Base-by-base conservation (phyloP, 2,329 filamentous ascomycete species). In the Amesomyces nigricolor region DNA sequence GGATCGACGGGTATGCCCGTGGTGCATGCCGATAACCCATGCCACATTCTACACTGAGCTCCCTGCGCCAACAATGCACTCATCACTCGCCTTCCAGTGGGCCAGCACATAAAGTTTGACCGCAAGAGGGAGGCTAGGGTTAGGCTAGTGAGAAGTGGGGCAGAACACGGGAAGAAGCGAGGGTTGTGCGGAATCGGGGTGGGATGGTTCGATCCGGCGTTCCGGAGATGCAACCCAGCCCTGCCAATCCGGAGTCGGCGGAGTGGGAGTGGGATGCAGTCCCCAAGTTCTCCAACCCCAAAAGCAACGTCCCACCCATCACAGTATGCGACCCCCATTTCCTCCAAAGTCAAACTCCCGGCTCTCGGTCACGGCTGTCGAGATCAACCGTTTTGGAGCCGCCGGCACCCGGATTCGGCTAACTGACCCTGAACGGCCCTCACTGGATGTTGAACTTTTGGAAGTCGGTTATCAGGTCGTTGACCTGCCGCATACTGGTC, bases 401-500 rank as follows among this genome's bases (percentile, higher is more conserved):
- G 3, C 17, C 17, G 17, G 17, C 17, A 2, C 17, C 39, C 16
- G n/a, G 26, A 9, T 13, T 19, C 29, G 16, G 2, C 22, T 22
- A 17, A 13, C 13, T 14, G 39, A 37, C 16, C 11, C 17, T 32
- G 32, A 32, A 29, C 32, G 30, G 40, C 37, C 39, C 49, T 30
- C 53, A 57, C 5, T 52, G 55, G 17, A 70, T 58, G 42, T 67
- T 65, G 55, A 70, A 64, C 9, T 63, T 66, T 45, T 68, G 65
- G 51, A 72, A 71, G 1, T 65, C 66, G 42, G 64, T 64, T 19
- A 72, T 72, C n/a, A 72, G 57, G 40, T 70, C 66, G 51, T 72
- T 72, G 10, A 72, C 65, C 53, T 73, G 70, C 5, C 66, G 64
- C 70, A 72, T 71, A 54, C 70, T 72, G 0, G 70, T 72, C 53